Evolutionary conservation across 179 eudicot genomes (phyloP).

Genomic region (Beta macrorhiza): DNA sequence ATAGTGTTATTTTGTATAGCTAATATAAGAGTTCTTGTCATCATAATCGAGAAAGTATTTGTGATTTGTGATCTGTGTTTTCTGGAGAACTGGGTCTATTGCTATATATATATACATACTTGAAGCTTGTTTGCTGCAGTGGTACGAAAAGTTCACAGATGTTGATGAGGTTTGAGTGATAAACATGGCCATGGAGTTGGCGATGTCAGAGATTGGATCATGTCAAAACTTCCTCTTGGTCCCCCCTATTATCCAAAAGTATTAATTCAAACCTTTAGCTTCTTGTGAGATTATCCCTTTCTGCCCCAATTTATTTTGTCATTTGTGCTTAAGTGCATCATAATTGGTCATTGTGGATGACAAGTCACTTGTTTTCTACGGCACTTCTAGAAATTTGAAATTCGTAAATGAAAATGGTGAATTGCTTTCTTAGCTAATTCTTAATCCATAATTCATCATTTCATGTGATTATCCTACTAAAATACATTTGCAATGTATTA

Average conservation of each 20-base stretch:
- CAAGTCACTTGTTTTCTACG: background rate
- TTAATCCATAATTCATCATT: background rate
- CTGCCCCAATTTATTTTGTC: background rate
- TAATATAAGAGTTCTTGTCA: background rate
- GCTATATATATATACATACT: background rate
- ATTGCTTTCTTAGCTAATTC: background rate
- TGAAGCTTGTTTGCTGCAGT: constrained; percentile 40
- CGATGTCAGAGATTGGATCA: constrained; percentile 92
- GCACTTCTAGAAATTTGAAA: background rate
- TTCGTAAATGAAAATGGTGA: background rate
- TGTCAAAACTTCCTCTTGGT: constrained; percentile 87
- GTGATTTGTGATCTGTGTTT: background rate
- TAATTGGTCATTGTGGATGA: background rate
- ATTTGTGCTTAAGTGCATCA: background rate
- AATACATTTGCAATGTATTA: no score
- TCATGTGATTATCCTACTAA: no score
- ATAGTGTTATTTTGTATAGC: background rate
- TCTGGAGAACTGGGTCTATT: background rate
- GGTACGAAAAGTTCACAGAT: constrained; percentile 90
- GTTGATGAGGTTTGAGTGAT: constrained; percentile 96
- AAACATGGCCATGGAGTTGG: constrained; percentile 94
- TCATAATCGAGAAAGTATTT: background rate
- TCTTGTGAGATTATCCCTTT: constrained; percentile 7
- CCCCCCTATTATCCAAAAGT: constrained; percentile 92
- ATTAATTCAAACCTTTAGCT: constrained; percentile 16